Base-by-base conservation (phyloP, 139 green algal species). In the Gonium pectorale region DNA sequence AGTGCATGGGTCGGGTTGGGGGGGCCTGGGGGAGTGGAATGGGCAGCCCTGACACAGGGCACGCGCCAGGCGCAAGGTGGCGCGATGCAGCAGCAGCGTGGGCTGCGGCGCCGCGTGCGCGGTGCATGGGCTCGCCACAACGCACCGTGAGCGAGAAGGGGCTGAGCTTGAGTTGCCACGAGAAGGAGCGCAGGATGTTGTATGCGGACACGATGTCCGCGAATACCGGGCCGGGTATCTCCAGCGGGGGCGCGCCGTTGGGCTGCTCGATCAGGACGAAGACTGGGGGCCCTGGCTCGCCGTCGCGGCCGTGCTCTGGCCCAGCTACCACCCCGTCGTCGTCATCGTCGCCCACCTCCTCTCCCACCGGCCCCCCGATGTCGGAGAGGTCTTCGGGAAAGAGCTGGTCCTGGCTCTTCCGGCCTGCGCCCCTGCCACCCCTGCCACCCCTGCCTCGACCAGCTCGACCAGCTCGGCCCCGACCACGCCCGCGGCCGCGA, bases 81-180 rank as follows among this genome's bases (percentile, higher is more conserved):
- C 8, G 54, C 21, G 15, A 26, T 5, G 19, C 54, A 64, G 54
- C 26, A 8, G 49, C 49, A 56, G 17, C 49, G 13, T 56, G 49
- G 49, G 49, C n/a, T 56, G 49, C 8, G 54, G 15, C 24, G 27
- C 60, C n/a, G 60, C 5, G 27, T 38, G 60, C 29, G 60, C 6
- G 60, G 7, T 11, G 29, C 3, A 11, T 22, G 17, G 29, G 60
- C 38, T 11, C 38, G 19, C 19, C 21, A 40, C 6, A 15, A 22
- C 8, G 8, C 72, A 82, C 89, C 75, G 89, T 56, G 22, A 96
- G 88, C 1, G 90, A 83, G 87, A 95, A 95, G 64, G 94, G 94
- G 59, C 90, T 94, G 62, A 97, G 89, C 56, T 92, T 90, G 33
- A 97, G 80, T 88, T 96, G 93, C 94, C 94, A 97, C 1, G 92